Evolutionary conservation across 495 filamentous ascomycete genomes (phyloP), one percentile per base, ranked within the genome.

Genomic region (Aspergillus asperescens): DNA sequence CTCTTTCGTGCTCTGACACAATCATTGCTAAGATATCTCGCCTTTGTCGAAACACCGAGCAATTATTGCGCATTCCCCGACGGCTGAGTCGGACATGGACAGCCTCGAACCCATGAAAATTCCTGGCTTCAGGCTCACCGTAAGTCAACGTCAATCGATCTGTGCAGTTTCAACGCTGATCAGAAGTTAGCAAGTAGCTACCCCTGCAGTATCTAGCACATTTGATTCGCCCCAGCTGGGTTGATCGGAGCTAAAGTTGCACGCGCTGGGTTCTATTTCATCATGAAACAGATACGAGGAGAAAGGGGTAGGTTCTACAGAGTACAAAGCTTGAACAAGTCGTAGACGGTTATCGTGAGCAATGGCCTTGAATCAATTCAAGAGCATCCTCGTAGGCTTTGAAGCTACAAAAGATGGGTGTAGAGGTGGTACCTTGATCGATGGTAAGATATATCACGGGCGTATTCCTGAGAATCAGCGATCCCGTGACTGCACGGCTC

Each of bases 211-310:
- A 47, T 3, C 23, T 9, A 8, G 42, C 42, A 34, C n/a, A 16
- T 22, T 23, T 27, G 50, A 53, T 53, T 53, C 34, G 50, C 32
- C 10, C 9, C 24, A 27, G 31, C 46, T 53, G 50, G 32, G 7
- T 37, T 39, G 15, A 53, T 53, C 34, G 42, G 23, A 45, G 50
- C 50, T 53, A 53, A 53, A 46, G 7, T 40, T 47, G 13, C 50
- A 42, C 50, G 29, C 15, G 28, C 28, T 25, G 20, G 8, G 32
- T 22, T 47, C 32, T 23, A 15, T 43, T 25, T 20, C 19, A 23
- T 12, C 22, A 12, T 20, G 13, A 3, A 3, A 35, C 12, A 15
- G 32, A 5, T 35, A 35, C 32, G 16, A 10, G 4, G 4, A 35
- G 16, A 35, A 35, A 35, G n/a, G n/a, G n/a, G n/a, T n/a, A n/a